Evolutionary conservation across 768 basidiomycete genomes (phyloP).

Genomic region (Phallus indusiatus): DNA sequence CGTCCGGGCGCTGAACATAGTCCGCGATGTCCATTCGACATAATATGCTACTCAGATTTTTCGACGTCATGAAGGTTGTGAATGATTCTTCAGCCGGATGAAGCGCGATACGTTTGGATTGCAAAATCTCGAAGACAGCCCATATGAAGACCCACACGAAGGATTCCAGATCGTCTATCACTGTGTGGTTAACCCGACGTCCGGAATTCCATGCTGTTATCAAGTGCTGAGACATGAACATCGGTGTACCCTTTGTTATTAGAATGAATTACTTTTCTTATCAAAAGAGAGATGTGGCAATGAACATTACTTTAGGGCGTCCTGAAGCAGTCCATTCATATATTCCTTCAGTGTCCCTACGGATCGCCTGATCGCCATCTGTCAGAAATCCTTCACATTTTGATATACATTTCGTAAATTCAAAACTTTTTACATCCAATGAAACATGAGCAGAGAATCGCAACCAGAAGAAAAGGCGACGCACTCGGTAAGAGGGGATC

Average conservation of each 20-base stretch:
- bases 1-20: not conserved
- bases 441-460: not conserved
- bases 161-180: constrained; percentile 1
- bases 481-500: not conserved
- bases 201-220: not conserved
- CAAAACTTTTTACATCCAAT: not conserved
- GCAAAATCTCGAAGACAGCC: not conserved
- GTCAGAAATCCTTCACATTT: not conserved
- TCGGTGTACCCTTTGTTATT: not conserved
- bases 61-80: not conserved
- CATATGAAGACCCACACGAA: constrained; percentile 4
- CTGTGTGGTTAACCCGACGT: not conserved
- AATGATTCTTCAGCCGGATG: not conserved
- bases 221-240: not conserved
- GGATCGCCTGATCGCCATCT: not conserved
- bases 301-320: not conserved
- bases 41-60: not conserved
- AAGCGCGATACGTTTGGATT: not conserved
- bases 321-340: not conserved
- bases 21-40: not conserved
- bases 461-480: not conserved
- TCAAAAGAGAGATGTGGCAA: not conserved
- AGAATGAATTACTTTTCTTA: not conserved
- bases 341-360: not conserved
- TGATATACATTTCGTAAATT: not conserved